Percentiles rank a stretch among this genome's conserved stretches.
These are phyloP conservation scores for Nicotiana attenuata DNA, from an alignment of 257 asterid genomes.

Conservation along the genomic window DNA sequence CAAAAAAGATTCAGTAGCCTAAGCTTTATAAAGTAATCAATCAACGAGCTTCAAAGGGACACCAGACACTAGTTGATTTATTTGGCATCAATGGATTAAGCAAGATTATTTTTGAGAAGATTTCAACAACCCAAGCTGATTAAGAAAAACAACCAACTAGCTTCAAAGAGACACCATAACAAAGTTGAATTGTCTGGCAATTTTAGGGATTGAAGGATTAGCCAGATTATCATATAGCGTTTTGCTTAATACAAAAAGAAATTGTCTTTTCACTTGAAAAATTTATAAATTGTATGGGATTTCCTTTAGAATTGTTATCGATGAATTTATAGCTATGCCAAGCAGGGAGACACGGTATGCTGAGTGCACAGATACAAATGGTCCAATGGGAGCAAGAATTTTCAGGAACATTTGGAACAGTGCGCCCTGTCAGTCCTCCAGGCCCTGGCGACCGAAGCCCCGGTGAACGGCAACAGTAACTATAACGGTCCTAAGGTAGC, in stretches of 20 bases:
- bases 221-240: no score
- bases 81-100: background rate
- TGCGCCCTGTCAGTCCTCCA: no score
- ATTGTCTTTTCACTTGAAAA: background rate
- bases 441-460: no score
- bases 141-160: background rate
- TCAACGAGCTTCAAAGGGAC: background rate
- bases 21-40: background rate
- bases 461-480: no score
- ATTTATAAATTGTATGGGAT: background rate
- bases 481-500: no score
- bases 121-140: background rate
- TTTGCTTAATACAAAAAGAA: background rate
- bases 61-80: background rate
- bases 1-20: background rate
- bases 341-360: background rate
- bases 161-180: background rate
- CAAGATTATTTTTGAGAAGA: background rate
- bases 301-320: background rate
- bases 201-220: background rate
- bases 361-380: background rate
- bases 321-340: background rate
- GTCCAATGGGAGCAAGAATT: no score
- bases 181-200: background rate
- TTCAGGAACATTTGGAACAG: no score